phyloP scores from a whole-genome alignment of 768 basidiomycete genomes.

The Pleurotus cornucopiae region DNA sequence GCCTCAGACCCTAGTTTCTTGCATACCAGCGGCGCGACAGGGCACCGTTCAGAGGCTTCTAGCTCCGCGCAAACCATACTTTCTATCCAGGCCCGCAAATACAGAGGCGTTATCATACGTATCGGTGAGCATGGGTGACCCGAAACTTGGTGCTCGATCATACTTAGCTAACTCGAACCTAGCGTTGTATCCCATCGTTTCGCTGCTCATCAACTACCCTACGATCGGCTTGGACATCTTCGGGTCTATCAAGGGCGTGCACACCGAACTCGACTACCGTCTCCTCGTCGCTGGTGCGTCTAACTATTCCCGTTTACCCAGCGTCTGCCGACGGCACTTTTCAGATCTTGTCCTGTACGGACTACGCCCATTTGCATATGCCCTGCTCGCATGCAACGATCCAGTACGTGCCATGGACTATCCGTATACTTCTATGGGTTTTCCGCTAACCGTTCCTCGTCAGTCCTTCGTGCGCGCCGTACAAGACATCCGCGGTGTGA shows the following conservation, averaged over 20 bases:
- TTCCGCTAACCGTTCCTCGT: neutral
- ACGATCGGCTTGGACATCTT: slow-evolving; percentile 18
- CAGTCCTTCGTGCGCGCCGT: slow-evolving; percentile 12
- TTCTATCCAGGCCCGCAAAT: neutral
- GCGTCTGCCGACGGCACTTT: neutral
- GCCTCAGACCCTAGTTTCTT: neutral
- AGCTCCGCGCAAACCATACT: neutral
- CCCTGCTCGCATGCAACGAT: slow-evolving; percentile 13
- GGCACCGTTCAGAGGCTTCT: neutral
- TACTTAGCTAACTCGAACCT: neutral
- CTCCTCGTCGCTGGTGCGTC: slow-evolving; percentile 15
- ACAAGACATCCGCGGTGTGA: slow-evolving; percentile 3
- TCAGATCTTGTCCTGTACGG: slow-evolving; percentile 16
- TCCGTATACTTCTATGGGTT: neutral
- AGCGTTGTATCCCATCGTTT: slow-evolving; percentile 21
- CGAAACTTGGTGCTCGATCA: no score
- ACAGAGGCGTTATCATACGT: slow-evolving; percentile 10
- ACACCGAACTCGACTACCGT: slow-evolving; percentile 13
- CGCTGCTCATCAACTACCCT: slow-evolving; percentile 16
- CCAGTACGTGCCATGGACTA: slow-evolving; percentile 8
- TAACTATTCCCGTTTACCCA: no score
- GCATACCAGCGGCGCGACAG: neutral
- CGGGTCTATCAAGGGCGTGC: slow-evolving; percentile 12
- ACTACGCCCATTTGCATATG: slow-evolving; percentile 14
- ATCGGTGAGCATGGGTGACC: slow-evolving; percentile 11